Conservation (phyloP, 768 basidiomycete genomes). For the Phylloporus arenicola region DNA sequence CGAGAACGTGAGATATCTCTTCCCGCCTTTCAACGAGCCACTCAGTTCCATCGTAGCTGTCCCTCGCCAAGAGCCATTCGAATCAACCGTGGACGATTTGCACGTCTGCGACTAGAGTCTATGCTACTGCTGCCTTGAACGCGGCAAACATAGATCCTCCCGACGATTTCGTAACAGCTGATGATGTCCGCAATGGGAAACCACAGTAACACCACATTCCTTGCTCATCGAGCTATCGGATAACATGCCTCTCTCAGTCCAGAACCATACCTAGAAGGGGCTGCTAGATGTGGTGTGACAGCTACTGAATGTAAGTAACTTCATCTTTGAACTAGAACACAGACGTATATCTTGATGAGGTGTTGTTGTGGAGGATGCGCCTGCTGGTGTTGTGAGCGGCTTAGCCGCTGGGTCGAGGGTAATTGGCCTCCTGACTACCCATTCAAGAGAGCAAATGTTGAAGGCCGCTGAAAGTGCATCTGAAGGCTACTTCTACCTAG, state of each 20-base stretch:
- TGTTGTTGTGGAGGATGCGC: slow-evolving; percentile 90
- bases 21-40: neutral
- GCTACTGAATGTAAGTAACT: slow-evolving; percentile 31
- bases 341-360: slow-evolving; percentile 36
- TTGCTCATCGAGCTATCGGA: neutral
- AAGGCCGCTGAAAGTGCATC: slow-evolving; percentile 47
- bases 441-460: slow-evolving; percentile 62
- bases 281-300: slow-evolving; percentile 59
- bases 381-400: slow-evolving; percentile 77
- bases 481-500: slow-evolving; percentile 43
- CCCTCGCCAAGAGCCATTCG: slow-evolving; percentile 30
- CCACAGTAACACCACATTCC: slow-evolving; percentile 46
- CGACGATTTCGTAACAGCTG: slow-evolving; percentile 73
- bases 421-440: slow-evolving; percentile 78
- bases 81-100: slow-evolving; percentile 82
- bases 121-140: slow-evolving; percentile 67
- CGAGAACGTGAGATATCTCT: slow-evolving; percentile 38
- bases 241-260: slow-evolving; percentile 41
- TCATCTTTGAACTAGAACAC: neutral
- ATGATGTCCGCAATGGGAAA: slow-evolving; percentile 80
- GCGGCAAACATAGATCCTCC: slow-evolving; percentile 64
- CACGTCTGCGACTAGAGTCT: slow-evolving; percentile 74
- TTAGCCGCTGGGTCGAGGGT: slow-evolving; percentile 79
- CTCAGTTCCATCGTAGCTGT: slow-evolving; percentile 24
- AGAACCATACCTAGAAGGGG: slow-evolving; percentile 88